Base-by-base conservation (phyloP, 192 early-diverging fungal species). In the Coemansia sp. region DNA sequence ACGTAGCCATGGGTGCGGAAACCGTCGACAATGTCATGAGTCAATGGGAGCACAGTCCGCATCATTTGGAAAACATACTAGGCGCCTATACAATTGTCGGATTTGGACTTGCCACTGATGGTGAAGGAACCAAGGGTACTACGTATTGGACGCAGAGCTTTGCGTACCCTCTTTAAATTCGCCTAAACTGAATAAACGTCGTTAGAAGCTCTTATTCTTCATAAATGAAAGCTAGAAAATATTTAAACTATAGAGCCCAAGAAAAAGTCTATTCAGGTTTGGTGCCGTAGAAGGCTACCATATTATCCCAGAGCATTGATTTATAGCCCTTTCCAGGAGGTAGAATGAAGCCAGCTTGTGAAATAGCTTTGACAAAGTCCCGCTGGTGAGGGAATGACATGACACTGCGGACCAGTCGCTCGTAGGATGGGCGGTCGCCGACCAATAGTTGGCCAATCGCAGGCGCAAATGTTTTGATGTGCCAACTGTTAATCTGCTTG, bases 351-450 rank as follows among this genome's bases (percentile, higher is more conserved):
- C 96, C 95, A 33, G 91, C 90, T n/a, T 89, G 79, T 54, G 89
- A 78, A 77, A 97, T 94, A 84, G 94, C 91, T 60, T 90, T 48
- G 21, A 88, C 89, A 86, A 98, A 98, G 60, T 88, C 81, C 33
- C 86, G 81, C 78, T 97, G 96, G 42, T 87, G 76, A 37, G 93
- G 93, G 78, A 98, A 98, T 63, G 91, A 87, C 62, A 91, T 87
- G 51, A 95, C 96, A 59, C 88, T 91, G 62, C 94, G 92, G 17
- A 96, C 94, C 11, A 98, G 83, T 74, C 97, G 93, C 75, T 94
- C 90, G 74, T 97, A 98, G 31, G 92, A 93, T 10, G 89, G 88
- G n/a, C 89, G 84, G 74, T 98, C 93, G 39, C 87, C 83, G 10
- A 94, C 92, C 57, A 96, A 79, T 27, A 89, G 31, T 48, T 89